phyloP scores from a whole-genome alignment of 345 rosid species.

The Salix caprea region DNA sequence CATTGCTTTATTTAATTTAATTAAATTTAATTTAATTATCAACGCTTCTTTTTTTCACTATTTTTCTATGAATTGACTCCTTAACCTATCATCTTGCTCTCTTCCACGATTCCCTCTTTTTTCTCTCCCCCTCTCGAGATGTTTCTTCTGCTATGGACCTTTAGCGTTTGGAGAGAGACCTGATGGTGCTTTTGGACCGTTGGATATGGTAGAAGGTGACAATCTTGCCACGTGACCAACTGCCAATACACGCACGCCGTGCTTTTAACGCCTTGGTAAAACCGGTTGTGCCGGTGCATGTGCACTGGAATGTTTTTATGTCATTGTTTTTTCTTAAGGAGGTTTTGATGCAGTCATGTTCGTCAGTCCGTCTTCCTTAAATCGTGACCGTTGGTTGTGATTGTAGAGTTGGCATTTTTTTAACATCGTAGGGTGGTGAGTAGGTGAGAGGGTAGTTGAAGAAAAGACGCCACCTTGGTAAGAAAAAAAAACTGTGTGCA shows the following conservation, averaged over 20 bases:
- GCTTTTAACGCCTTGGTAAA: constrained; percentile 11
- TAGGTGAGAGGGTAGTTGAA: not conserved
- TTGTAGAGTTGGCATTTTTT: fast-evolving
- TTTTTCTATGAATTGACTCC: constrained; percentile 27
- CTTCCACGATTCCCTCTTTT: not conserved
- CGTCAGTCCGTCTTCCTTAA: not conserved
- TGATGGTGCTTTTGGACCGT: not conserved
- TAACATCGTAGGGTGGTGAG: not conserved
- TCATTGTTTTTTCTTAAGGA: too few relatives aligned
- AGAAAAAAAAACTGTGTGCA: not conserved
- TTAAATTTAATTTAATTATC: not conserved
- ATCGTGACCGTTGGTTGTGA: not conserved
- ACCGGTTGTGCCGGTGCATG: constrained; percentile 51
- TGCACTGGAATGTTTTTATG: constrained; percentile 41
- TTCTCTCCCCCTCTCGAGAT: not conserved
- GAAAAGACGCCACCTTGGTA: not conserved
- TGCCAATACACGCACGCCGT: not conserved
- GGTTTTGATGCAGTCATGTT: not conserved
- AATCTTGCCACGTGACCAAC: constrained; percentile 16
- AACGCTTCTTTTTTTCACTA: not conserved
- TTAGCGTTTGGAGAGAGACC: not conserved
- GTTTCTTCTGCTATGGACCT: not conserved
- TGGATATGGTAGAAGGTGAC: constrained; percentile 14
- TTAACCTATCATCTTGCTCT: constrained; percentile 3
- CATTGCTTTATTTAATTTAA: not conserved